A percentile compares a stretch with the other conserved stretches of the same genome.
Evolutionary conservation across 169 alveolate species (phyloP).

Genomic region (Babesia divergens): DNA sequence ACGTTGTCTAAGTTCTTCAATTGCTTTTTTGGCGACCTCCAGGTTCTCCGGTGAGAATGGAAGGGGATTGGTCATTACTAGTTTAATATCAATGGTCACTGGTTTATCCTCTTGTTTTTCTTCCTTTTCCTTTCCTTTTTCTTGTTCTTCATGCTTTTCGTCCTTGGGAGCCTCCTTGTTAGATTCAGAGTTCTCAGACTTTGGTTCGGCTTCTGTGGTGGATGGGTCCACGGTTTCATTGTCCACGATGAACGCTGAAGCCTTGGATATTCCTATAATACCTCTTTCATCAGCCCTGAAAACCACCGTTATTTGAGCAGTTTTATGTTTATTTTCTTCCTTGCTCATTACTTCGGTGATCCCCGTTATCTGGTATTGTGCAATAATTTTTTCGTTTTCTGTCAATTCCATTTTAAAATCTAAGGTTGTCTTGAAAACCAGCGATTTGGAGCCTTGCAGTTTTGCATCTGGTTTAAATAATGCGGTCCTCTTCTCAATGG

Average conservation of each 20-base stretch:
- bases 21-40: conserved; percentile 8
- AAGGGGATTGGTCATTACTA: neutral
- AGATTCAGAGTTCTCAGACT: neutral
- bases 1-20: conserved; percentile 1
- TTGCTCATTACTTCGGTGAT: conserved; percentile 13
- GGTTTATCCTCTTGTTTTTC: conserved; percentile 30
- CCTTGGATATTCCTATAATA: neutral
- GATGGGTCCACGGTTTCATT: conserved; percentile 5
- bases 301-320: conserved; percentile 16
- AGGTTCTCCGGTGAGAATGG: conserved; percentile 21
- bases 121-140: conserved; percentile 30
- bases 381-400: conserved; percentile 3
- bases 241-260: neutral
- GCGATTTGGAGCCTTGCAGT: conserved; percentile 13
- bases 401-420: conserved; percentile 14
- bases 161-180: conserved; percentile 1
- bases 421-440: conserved; percentile 24
- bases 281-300: conserved; percentile 28
- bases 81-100: conserved; percentile 3
- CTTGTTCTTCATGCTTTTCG: neutral
- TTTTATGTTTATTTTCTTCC: conserved; percentile 31
- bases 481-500: conserved; percentile 35
- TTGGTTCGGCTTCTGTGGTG: neutral
- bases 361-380: conserved; percentile 4
- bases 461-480: conserved; percentile 27